Evolutionary conservation across 2,329 filamentous ascomycete species (phyloP), one percentile per base, ranked within the genome.

Genomic region (Neonectria ditissima): DNA sequence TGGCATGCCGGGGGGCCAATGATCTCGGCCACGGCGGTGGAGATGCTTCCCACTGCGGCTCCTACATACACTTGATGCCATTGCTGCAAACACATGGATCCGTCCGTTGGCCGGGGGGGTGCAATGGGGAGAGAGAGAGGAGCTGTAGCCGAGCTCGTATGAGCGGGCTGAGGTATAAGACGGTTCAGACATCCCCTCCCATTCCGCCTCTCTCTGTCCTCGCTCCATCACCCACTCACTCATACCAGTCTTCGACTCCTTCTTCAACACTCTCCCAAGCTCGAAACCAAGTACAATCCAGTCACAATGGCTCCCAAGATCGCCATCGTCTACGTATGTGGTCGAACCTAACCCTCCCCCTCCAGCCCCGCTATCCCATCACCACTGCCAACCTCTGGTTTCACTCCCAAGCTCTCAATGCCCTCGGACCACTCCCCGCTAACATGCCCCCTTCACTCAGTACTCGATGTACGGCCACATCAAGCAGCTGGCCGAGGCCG

Each of bases 391-490:
- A 48, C 56, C 34, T 43, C 6, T 13, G n/a, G 22, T 18, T 24
- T 26, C 39, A 26, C 24, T 18, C 7, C 7, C 8, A 16, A 51
- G 57, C 20, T 55, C 54, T 10, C 53, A 47, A n/a, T 39, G 13
- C 10, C 26, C 11, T 7, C n/a, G 18, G 37, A 55, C 44, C 32
- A 48, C 32, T 47, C n/a, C n/a, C 52, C 66, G 45, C 50, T 63
- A 51, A 10, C 4, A 43, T 34, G 48, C 41, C 32, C 45, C 37
- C 45, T 32, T 5, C 43, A 3, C 66, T 14, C 2, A 96, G 92
- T 97, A 97, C 84, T 97, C 93, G 71, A 92, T 94, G 88, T 97
- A 96, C 83, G 95, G 96, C 82, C 94, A 97, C 83, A 91, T 97
- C 81, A 83, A 86, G 81, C 82, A 89, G 77, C 80, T 97, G 74